A percentile compares a stretch with the other conserved stretches of the same genome.
Conservation (phyloP, 805 yeast species). For the Saccharomycopsis sp. region DNA sequence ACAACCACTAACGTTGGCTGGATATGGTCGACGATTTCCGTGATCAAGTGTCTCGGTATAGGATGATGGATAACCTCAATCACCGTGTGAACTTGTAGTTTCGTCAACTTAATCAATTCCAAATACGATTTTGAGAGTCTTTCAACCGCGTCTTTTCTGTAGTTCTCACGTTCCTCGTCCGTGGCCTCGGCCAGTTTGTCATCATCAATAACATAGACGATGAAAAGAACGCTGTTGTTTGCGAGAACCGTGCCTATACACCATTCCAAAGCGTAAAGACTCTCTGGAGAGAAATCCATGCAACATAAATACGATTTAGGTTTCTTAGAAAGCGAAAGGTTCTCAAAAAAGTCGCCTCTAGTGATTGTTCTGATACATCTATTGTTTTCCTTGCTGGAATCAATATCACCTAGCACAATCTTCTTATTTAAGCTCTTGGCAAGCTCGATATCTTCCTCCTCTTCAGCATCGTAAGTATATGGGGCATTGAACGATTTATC, state of each 20-base stretch:
- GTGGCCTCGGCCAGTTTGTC: constrained; percentile 6
- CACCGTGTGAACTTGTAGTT: constrained; percentile 66
- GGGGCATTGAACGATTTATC: constrained; percentile 36
- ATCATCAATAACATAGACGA: constrained; percentile 34
- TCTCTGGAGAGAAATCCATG: constrained; percentile 77
- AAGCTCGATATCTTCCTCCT: constrained; percentile 48
- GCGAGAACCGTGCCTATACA: constrained; percentile 77
- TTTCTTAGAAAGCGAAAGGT: constrained; percentile 25
- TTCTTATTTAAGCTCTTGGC: constrained; percentile 48
- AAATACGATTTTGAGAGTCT: constrained; percentile 35
- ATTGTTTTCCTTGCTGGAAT: constrained; percentile 43
- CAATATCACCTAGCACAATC: constrained; percentile 44
- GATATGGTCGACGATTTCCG: constrained; percentile 62
- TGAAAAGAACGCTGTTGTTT: constrained; percentile 75
- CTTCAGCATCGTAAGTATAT: constrained; percentile 57
- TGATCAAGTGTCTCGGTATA: constrained; percentile 62
- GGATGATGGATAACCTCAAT: constrained; percentile 72
- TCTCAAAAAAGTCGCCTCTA: constrained; percentile 51
- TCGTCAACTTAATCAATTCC: constrained; percentile 52
- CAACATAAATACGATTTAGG: constrained; percentile 69
- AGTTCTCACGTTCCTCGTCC: constrained; percentile 29
- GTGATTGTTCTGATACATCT: constrained; percentile 54
- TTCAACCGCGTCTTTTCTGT: constrained; percentile 38
- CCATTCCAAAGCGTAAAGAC: constrained; percentile 81
- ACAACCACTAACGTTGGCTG: constrained; percentile 70